Base-by-base conservation (phyloP, 2,329 filamentous ascomycete genomes). In the Xylaria sp. region DNA sequence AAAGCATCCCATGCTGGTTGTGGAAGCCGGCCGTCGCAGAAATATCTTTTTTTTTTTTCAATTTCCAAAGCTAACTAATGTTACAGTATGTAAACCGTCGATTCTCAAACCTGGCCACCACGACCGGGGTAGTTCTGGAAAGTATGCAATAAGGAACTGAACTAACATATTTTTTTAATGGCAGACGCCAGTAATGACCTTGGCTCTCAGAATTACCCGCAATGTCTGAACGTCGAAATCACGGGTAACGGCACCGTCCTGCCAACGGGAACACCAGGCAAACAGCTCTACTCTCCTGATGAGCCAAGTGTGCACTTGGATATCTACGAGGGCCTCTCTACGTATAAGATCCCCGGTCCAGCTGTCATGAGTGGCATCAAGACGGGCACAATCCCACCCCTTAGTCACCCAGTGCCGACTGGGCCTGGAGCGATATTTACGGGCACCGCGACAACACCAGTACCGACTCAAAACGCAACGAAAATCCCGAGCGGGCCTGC, bases 161-260 rank as follows among this genome's bases (percentile, higher is more conserved):
- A n/a, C n/a, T n/a, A n/a, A n/a, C n/a, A n/a, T n/a, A n/a, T n/a
- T n/a, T n/a, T n/a, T n/a, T n/a, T n/a, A n/a, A n/a, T n/a, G n/a
- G n/a, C n/a, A n/a, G n/a, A 76, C 19, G 80, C 81, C 12, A 75
- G 69, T 6, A 71, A 77, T 14, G 60, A 66, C 23, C 72, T 78
- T 62, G 81, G 81, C 9, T 79, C 81, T 28, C 82, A 84, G 75
- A 80, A 82, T 69, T 84, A 84, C 71, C 82, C 82, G 31, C 82
- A 84, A 67, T 84, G 86, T 72, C 76, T 87, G 74, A 88, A 89
- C 77, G 72, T 89, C 60, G 77, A 83, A 67, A 78, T 88, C 65
- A 82, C 78, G 28, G 83, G 84, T 51, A 74, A 76, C 31, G 83
- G 83, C 7, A 67, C 65, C 5, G 40, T 66, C 11, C 45, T 61